Evolutionary conservation across 495 filamentous ascomycete genomes (phyloP).

Genomic region (Penicillium lagena): DNA sequence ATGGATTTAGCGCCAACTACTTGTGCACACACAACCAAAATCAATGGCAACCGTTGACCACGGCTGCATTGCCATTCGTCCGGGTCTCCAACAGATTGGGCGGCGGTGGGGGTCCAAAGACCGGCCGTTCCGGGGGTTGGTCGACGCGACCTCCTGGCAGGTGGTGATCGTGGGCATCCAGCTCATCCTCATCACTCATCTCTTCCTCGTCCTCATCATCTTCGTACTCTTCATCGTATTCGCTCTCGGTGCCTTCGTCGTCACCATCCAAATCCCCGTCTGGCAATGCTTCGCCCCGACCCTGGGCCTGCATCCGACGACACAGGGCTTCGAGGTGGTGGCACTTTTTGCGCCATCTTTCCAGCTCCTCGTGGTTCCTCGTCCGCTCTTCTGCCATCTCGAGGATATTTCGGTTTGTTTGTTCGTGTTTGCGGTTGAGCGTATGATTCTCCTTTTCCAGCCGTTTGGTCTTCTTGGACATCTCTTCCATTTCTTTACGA

Average conservation of each 20-base stretch:
- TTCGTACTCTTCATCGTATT: slow-evolving; percentile 66
- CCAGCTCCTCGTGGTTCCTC: slow-evolving; percentile 70
- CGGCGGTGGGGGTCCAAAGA: slow-evolving; percentile 51
- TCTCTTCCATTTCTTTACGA: slow-evolving; percentile 99
- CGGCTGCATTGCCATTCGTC: slow-evolving; percentile 36
- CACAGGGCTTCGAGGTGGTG: slow-evolving; percentile 90
- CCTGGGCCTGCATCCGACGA: slow-evolving; percentile 89
- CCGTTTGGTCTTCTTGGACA: slow-evolving; percentile 98
- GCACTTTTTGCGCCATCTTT: slow-evolving; percentile 79
- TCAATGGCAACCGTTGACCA: slow-evolving; percentile 43
- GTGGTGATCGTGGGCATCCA: slow-evolving; percentile 44
- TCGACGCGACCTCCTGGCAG: slow-evolving; percentile 12
- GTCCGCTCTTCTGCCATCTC: slow-evolving; percentile 97
- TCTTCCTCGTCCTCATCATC: slow-evolving; percentile 48
- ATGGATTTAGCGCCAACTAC: no score
- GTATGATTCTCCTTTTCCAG: slow-evolving; percentile 94
- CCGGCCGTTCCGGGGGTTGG: slow-evolving; percentile 41
- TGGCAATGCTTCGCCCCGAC: slow-evolving; percentile 58
- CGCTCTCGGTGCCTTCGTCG: slow-evolving; percentile 63
- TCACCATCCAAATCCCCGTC: slow-evolving; percentile 55
- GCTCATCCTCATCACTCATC: slow-evolving; percentile 62
- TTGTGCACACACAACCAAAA: background rate
- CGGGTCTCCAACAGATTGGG: slow-evolving; percentile 41
- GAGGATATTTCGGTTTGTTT: slow-evolving; percentile 89
- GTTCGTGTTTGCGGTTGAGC: slow-evolving; percentile 86